Conservation (phyloP, 23 red algal genomes). For the Rhodosorus marinus region DNA sequence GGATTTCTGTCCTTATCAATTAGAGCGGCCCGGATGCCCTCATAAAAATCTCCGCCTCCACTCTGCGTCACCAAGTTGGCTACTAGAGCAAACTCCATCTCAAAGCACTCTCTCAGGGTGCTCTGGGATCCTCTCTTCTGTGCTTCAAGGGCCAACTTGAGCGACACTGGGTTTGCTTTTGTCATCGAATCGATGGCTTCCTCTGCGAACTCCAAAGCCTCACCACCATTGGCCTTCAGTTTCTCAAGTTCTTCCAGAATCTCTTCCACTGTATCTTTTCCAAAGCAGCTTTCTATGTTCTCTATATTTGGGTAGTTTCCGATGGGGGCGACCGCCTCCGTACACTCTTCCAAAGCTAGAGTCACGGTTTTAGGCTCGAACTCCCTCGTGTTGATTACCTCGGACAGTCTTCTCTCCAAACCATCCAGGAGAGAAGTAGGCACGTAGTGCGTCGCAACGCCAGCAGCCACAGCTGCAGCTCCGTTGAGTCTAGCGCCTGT, state of each 20-base stretch:
- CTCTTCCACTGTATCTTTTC: constrained; percentile 7
- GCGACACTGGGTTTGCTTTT: constrained; percentile 11
- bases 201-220: constrained; percentile 9
- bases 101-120: constrained; percentile 23
- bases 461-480: constrained; percentile 18
- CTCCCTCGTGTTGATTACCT: too few relatives aligned
- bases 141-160: constrained; percentile 35
- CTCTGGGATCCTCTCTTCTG: constrained; percentile 8
- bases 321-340: background rate
- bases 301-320: background rate
- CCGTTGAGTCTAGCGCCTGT: constrained; percentile 62
- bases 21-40: constrained; percentile 54
- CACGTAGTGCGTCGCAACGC: constrained; percentile 88
- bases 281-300: constrained; percentile 11
- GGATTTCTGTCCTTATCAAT: constrained; percentile 50
- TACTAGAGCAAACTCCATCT: constrained; percentile 45
- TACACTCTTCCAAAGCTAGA: too few relatives aligned
- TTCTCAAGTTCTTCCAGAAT: constrained; percentile 8
- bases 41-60: constrained; percentile 54
- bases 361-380: too few relatives aligned
- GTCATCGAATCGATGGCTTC: constrained; percentile 10
- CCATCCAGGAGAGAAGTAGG: too few relatives aligned
- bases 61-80: constrained; percentile 11
- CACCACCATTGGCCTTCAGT: background rate
- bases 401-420: too few relatives aligned